These are phyloP conservation scores for Cucumis cinereus DNA, from an alignment of 306 rosid genomes.

Conservation along the genomic window DNA sequence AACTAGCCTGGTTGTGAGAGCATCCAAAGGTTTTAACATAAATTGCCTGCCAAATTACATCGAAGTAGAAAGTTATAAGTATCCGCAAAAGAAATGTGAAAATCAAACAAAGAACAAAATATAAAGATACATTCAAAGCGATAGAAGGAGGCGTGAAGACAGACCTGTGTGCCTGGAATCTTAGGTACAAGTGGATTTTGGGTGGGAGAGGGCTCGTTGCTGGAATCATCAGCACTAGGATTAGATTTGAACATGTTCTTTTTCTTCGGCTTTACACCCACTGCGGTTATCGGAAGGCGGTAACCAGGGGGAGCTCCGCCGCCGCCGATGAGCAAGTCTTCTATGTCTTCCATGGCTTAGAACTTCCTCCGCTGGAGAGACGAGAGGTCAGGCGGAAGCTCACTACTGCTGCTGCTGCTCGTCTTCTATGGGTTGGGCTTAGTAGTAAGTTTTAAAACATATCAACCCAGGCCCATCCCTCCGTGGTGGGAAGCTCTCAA, in stretches of 20 bases:
- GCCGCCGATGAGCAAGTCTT: slow-evolving; percentile 43
- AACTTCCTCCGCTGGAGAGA: background rate
- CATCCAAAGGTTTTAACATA: slow-evolving; percentile 88
- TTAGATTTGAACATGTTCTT: slow-evolving; percentile 7
- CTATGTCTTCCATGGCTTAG: slow-evolving; percentile 69
- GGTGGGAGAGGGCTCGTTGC: slow-evolving; percentile 13
- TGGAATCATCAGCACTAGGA: background rate
- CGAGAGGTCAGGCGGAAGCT: background rate
- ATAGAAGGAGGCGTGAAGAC: slow-evolving; percentile 3
- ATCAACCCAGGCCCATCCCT: background rate
- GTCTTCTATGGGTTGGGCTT: background rate
- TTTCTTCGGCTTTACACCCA: slow-evolving; percentile 41
- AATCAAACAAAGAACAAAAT: background rate
- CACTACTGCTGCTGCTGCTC: background rate
- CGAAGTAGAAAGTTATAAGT: background rate
- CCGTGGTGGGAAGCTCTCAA: too few relatives aligned
- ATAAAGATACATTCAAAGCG: background rate
- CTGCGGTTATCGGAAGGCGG: slow-evolving; percentile 50
- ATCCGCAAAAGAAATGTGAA: background rate
- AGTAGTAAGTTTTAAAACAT: background rate
- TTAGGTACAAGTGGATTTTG: slow-evolving; percentile 20
- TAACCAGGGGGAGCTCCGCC: slow-evolving; percentile 62
- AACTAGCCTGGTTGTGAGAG: slow-evolving; percentile 72
- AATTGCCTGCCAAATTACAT: slow-evolving; percentile 37
- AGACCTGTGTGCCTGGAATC: slow-evolving; percentile 77